A percentile compares a stretch with the other conserved stretches of the same genome.
Conservation (phyloP, 805 yeast species). For the Yarrowia sp. region DNA sequence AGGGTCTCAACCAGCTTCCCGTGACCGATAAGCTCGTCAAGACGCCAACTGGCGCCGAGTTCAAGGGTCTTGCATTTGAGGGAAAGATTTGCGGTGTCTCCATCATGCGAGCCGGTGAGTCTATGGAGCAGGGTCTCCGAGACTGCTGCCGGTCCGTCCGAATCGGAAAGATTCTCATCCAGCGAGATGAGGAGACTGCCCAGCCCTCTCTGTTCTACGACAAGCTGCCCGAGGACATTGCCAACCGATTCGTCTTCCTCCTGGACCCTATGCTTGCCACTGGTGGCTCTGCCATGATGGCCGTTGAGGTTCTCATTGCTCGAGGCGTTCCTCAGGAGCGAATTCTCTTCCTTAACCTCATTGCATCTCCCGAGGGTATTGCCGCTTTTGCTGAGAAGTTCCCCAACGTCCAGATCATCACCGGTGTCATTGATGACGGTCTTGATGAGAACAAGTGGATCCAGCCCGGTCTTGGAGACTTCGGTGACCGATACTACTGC, state of each 20-base stretch:
- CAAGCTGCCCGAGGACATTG: conserved; percentile 89
- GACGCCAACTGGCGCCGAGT: conserved; percentile 68
- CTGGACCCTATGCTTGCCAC: conserved; percentile 98
- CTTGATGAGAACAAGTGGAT: conserved; percentile 82
- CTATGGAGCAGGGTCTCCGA: conserved; percentile 97
- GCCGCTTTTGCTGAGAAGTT: conserved; percentile 69
- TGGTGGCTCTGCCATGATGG: conserved; percentile 98
- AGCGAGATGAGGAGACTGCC: conserved; percentile 97
- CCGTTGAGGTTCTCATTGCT: conserved; percentile 81
- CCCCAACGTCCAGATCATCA: conserved; percentile 83
- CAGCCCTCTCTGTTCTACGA: conserved; percentile 87
- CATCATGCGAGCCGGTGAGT: conserved; percentile 97
- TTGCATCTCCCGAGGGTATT: conserved; percentile 95
- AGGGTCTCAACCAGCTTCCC: conserved; percentile 91
- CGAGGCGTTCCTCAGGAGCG: conserved; percentile 87
- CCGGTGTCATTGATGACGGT: conserved; percentile 89
- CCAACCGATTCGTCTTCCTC: conserved; percentile 82
- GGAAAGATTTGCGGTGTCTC: conserved; percentile 98
- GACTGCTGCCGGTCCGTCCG: conserved; percentile 96
- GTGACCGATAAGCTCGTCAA: conserved; percentile 64
- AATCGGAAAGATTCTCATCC: conserved; percentile 94
- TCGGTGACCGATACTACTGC: conserved; percentile 97
- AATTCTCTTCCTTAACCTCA: conserved; percentile 83
- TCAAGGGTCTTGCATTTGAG: conserved; percentile 71
- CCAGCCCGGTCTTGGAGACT: conserved; percentile 95